Evolutionary conservation across 140 eudicot species (phyloP).

Genomic region (Anethum foeniculum): DNA sequence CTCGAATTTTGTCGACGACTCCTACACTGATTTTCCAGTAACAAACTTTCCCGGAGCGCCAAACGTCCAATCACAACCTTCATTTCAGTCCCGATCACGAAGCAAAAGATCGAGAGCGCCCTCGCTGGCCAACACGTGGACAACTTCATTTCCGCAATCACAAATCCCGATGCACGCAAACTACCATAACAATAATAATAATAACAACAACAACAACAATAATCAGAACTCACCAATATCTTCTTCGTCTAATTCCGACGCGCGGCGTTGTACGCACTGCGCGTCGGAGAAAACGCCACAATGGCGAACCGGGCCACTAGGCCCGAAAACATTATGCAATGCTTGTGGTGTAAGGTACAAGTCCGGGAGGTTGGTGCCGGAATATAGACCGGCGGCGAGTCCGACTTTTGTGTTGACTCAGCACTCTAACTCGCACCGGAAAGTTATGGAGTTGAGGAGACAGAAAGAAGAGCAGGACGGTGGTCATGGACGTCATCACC

Average conservation of each 20-base stretch:
- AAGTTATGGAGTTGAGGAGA: slow-evolving; percentile 71
- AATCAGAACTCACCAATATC: slow-evolving; percentile 25
- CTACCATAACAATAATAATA: not conserved
- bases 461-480: slow-evolving; percentile 49
- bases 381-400: slow-evolving; percentile 79
- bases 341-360: slow-evolving; percentile 78
- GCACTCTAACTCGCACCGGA: slow-evolving; percentile 75
- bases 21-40: slow-evolving; percentile 48
- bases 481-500: slow-evolving; percentile 19
- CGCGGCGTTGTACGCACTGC: slow-evolving; percentile 71
- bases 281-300: slow-evolving; percentile 85
- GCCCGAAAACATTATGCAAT: slow-evolving; percentile 77
- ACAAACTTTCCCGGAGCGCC: slow-evolving; percentile 27
- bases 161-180: slow-evolving; percentile 5
- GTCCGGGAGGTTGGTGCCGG: slow-evolving; percentile 78
- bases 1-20: slow-evolving; percentile 68
- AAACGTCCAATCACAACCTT: slow-evolving; percentile 24
- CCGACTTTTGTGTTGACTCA: slow-evolving; percentile 79
- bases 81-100: slow-evolving; percentile 37
- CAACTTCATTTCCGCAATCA: slow-evolving; percentile 14
- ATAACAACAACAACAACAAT: not conserved
- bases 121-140: slow-evolving; percentile 25
- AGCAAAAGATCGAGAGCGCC: slow-evolving; percentile 43
- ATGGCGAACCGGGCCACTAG: slow-evolving; percentile 80
- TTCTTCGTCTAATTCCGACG: slow-evolving; percentile 18